Conservation (phyloP, 495 filamentous ascomycete species). For the Staphylotrichum tortipilum region DNA sequence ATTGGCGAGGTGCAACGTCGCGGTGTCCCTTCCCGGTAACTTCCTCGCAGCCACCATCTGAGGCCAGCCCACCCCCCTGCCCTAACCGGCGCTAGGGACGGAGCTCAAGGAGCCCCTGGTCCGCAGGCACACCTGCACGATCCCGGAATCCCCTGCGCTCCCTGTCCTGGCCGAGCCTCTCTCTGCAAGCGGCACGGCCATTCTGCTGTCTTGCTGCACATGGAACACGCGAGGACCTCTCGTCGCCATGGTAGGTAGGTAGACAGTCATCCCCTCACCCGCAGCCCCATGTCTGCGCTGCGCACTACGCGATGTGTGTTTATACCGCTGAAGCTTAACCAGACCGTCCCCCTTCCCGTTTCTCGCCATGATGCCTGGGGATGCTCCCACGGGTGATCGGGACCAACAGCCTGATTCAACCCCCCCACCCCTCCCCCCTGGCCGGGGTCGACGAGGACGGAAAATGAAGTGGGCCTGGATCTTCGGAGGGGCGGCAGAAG, state of each 20-base stretch:
- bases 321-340: conserved; percentile 7
- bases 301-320: background rate
- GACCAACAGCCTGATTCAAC: conserved; percentile 21
- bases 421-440: conserved; percentile 13
- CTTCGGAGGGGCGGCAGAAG: conserved; percentile 18
- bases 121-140: conserved; percentile 7
- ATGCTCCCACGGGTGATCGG: background rate
- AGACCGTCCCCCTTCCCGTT: background rate
- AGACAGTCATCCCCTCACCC: background rate
- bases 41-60: conserved; percentile 7
- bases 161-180: background rate
- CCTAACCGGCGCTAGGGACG: no score
- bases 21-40: conserved; percentile 4
- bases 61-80: background rate
- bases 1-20: conserved; percentile 1
- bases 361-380: background rate
- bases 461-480: conserved; percentile 24
- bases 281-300: background rate
- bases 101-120: conserved; percentile 13
- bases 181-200: background rate
- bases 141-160: conserved; percentile 16
- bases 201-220: no score
- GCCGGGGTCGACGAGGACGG: conserved; percentile 10
- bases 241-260: no score
- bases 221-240: no score